Evolutionary conservation across 495 filamentous ascomycete species (phyloP), one percentile per base, ranked within the genome.

Genomic region (Penicillium samsonianum): DNA sequence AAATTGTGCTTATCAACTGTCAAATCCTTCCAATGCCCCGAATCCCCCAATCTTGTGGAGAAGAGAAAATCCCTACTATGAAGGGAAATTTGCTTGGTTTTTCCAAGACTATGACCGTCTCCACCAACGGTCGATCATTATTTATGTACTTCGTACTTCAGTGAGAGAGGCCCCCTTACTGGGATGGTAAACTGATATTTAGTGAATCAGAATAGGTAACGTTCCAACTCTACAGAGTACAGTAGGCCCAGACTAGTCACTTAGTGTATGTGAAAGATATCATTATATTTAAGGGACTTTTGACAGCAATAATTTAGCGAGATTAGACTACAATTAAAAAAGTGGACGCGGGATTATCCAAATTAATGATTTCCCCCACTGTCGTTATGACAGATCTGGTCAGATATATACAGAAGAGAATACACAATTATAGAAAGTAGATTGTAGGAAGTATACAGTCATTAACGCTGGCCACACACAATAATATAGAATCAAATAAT

Each of bases 271-370:
- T 25, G 23, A n/a, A n/a, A n/a, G n/a, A 30, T 30, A 10, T 11
- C 10, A 30, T 8, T 3, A 9, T 31, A 31, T 31, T 11, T 11
- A 31, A 31, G 9, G 30, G 3, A 10, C 30, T 31, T 11, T 11
- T 10, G 10, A 10, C 10, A 10, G 10, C 26, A 28, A 35, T 6
- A 4, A 38, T 16, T 40, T 40, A 48, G 47, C 47, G 47, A 37
- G 28, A 51, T 51, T 37, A 51, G 20, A 16, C 48, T 51, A 38
- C 48, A 51, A 40, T 50, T 50, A 25, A 50, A 38, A 51, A 25
- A 45, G 43, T 16, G 43, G 43, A 45, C 22, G 16, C 35, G 35
- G 35, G 35, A 38, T n/a, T 14, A 45, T 45, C 43, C 12, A 25
- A 48, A 31, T 48, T 30, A 48, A 44, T 25, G n/a, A 9, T 3